phyloP scores from a whole-genome alignment of 805 yeast genomes.

The Saccharomyces mikatae region DNA sequence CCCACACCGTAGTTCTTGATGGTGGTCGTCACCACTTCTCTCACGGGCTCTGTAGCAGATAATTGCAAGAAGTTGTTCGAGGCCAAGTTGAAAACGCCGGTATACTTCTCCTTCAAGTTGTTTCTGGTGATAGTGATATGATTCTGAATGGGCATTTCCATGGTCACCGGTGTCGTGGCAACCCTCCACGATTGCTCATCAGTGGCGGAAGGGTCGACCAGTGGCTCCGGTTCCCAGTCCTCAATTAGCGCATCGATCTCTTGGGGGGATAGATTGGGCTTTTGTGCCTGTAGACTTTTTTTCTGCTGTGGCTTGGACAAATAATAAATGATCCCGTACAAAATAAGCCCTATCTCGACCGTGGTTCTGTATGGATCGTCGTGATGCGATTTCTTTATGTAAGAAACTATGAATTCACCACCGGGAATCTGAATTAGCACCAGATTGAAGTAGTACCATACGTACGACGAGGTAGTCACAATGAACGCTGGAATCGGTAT shows the following conservation, averaged over 20 bases:
- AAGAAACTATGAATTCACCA: slow-evolving; percentile 42
- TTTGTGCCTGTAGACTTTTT: slow-evolving; percentile 67
- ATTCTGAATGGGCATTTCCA: slow-evolving; percentile 42
- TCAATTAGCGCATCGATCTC: slow-evolving; percentile 79
- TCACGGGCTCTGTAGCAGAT: slow-evolving; percentile 40
- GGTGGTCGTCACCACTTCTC: slow-evolving; percentile 45
- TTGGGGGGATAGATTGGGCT: slow-evolving; percentile 43
- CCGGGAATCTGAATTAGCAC: slow-evolving; percentile 20
- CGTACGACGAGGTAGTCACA: slow-evolving; percentile 16
- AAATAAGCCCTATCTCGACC: slow-evolving; percentile 64
- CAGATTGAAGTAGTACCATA: slow-evolving; percentile 18
- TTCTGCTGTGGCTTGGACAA: slow-evolving; percentile 58
- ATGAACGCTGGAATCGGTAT: slow-evolving; percentile 26
- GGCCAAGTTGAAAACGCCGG: slow-evolving; percentile 54
- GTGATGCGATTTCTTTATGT: slow-evolving; percentile 78
- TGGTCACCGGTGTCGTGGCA: slow-evolving; percentile 52
- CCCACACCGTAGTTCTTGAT: slow-evolving; percentile 83
- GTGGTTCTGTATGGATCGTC: slow-evolving; percentile 89
- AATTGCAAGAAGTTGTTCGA: slow-evolving; percentile 66
- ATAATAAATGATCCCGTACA: slow-evolving; percentile 81
- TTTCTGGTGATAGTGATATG: slow-evolving; percentile 19
- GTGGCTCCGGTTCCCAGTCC: slow-evolving; percentile 89
- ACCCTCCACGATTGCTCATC: slow-evolving; percentile 50
- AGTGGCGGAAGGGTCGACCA: slow-evolving; percentile 46
- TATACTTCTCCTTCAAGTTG: slow-evolving; percentile 23